These are phyloP conservation scores for Penicillium sp. DNA, from an alignment of 2,329 filamentous ascomycete genomes.

Conservation along the genomic window DNA sequence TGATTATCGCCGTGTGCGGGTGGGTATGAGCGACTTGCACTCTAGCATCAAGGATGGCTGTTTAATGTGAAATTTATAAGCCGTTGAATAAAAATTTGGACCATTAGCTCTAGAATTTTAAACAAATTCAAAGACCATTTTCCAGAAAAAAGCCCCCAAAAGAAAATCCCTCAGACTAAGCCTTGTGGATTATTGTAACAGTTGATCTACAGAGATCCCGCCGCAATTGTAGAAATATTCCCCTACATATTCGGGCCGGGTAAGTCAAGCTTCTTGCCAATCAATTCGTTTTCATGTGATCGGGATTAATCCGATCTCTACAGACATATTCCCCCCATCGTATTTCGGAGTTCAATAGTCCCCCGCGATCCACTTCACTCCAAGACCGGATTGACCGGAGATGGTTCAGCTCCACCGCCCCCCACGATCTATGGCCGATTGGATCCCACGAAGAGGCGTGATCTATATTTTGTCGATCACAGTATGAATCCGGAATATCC, in stretches of 20 bases:
- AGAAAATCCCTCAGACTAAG: background rate
- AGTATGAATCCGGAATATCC: background rate
- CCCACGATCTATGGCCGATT: background rate
- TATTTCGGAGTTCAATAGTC: background rate
- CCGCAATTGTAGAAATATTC: background rate
- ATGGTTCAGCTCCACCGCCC: slow-evolving; percentile 5
- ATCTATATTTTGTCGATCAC: background rate
- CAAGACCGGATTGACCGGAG: background rate
- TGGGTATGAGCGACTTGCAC: slow-evolving; percentile 48
- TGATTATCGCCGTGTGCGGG: slow-evolving; percentile 32
- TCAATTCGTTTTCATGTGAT: background rate
- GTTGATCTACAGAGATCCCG: background rate
- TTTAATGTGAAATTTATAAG: slow-evolving; percentile 40
- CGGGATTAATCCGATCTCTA: background rate
- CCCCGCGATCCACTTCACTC: background rate
- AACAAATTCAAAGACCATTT: too few relatives aligned
- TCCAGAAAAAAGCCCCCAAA: background rate
- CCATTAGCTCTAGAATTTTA: background rate
- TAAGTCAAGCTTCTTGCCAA: background rate
- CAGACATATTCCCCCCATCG: background rate
- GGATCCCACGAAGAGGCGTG: background rate
- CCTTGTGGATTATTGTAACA: background rate
- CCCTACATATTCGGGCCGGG: background rate
- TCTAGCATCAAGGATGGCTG: slow-evolving; percentile 51
- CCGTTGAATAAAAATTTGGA: background rate